Conservation (phyloP, 257 asterid species). For the Echium plantagineum region DNA sequence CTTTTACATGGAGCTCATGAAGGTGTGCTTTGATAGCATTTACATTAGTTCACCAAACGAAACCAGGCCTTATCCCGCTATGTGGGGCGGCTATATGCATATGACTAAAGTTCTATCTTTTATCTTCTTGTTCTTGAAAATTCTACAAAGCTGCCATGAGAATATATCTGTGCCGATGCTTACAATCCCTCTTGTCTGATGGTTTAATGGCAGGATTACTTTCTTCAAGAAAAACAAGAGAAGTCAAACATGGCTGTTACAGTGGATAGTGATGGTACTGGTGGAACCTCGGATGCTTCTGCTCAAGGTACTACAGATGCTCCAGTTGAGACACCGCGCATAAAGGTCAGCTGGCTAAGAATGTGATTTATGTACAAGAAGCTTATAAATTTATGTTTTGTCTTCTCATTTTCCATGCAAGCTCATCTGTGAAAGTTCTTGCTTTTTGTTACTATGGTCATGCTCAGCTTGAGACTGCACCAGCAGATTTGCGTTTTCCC, state of each 20-base stretch:
- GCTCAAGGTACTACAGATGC: background rate
- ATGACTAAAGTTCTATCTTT: too few relatives aligned
- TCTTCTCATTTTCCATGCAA: background rate
- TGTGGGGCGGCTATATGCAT: too few relatives aligned
- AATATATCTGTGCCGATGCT: background rate
- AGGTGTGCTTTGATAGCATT: too few relatives aligned
- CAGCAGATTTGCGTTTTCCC: slow-evolving; percentile 11
- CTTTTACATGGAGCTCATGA: too few relatives aligned
- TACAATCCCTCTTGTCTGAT: background rate
- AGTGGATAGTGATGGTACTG: background rate
- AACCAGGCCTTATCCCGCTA: too few relatives aligned
- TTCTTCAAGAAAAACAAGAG: background rate
- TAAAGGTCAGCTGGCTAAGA: slow-evolving; percentile 7
- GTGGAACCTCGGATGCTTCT: background rate
- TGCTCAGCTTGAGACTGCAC: slow-evolving; percentile 11
- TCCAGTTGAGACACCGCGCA: slow-evolving; percentile 1
- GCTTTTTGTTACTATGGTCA: background rate
- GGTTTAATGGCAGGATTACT: background rate
- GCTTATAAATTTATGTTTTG: background rate
- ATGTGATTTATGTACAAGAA: background rate
- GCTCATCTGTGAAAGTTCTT: background rate
- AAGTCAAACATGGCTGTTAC: background rate
- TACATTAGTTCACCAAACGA: too few relatives aligned
- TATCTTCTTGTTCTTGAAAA: too few relatives aligned
- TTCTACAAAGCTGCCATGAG: too few relatives aligned